Evolutionary conservation across 768 basidiomycete genomes (phyloP).

Genomic region (Hygrophoropsis aurantiaca): DNA sequence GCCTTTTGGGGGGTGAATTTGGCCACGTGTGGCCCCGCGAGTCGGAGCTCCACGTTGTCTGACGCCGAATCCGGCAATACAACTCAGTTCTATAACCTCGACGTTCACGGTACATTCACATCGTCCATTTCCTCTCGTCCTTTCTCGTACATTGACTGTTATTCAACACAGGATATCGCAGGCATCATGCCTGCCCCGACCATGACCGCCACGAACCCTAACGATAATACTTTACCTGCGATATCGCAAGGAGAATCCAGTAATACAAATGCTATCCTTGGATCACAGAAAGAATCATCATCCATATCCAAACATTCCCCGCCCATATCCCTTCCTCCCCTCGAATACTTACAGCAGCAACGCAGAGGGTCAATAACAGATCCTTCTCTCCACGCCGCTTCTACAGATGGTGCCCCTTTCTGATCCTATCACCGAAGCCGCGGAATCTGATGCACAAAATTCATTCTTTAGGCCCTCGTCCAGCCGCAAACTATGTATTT

Average conservation of each 20-base stretch:
- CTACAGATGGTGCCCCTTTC: conserved; percentile 28
- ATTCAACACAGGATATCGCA: conserved; percentile 8
- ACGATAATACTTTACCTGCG: conserved; percentile 1
- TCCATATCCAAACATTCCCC: conserved; percentile 45
- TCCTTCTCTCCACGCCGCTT: conserved; percentile 70
- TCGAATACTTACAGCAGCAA: conserved; percentile 78
- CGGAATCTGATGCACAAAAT: conserved; percentile 33
- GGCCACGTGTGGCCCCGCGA: conserved; percentile 30
- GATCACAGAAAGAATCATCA: conserved; percentile 29
- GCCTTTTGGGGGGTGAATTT: conserved; percentile 14
- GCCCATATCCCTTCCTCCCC: conserved; percentile 65
- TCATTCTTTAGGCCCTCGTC: conserved; percentile 47
- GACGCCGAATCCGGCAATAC: conserved; percentile 21
- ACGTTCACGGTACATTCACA: conserved; percentile 19
- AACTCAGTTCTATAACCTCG: conserved; percentile 29
- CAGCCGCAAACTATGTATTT: conserved; percentile 68
- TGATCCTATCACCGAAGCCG: conserved; percentile 9
- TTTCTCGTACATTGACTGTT: neutral
- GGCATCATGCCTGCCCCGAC: conserved; percentile 11
- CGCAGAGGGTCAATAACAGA: conserved; percentile 84
- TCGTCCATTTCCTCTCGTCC: conserved; percentile 7
- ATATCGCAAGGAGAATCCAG: conserved; percentile 3
- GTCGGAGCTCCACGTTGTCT: conserved; percentile 27
- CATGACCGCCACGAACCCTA: conserved; percentile 8
- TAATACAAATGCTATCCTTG: conserved; percentile 23